Conservation (phyloP, 2,329 filamentous ascomycete genomes). For the Elsinoe necatrix region DNA sequence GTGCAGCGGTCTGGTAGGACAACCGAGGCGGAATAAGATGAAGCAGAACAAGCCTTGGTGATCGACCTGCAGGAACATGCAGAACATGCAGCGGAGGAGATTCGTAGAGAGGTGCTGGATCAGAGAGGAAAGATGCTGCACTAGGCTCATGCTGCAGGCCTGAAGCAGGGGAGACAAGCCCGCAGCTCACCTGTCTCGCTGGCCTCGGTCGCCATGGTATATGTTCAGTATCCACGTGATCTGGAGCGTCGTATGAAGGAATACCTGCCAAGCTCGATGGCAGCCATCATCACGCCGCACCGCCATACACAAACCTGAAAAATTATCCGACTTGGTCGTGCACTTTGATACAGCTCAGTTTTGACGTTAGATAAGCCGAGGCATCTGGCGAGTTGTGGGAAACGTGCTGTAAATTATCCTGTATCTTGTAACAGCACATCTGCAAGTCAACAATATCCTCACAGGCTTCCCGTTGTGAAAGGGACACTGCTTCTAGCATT, state of each 20-base stretch:
- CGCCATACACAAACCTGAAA: background rate
- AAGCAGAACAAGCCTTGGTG: background rate
- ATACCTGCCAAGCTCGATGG: background rate
- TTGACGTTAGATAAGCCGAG: background rate
- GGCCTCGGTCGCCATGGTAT: background rate
- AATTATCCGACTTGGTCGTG: background rate
- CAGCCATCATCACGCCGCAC: background rate
- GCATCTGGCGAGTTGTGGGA: background rate
- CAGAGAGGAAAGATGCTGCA: background rate
- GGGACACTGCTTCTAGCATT: no score
- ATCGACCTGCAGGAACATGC: background rate
- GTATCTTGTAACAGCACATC: no score
- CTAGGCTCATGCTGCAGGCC: background rate
- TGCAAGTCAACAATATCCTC: no score
- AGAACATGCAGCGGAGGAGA: background rate
- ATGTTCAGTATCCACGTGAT: background rate
- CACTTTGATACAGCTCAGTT: background rate
- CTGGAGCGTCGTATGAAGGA: background rate
- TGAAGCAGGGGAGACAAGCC: background rate
- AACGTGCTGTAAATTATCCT: no score
- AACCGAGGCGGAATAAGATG: slow-evolving; percentile 1
- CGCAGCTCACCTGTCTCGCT: background rate
- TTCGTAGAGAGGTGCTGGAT: background rate
- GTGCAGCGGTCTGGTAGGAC: background rate
- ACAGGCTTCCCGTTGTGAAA: no score